Evolutionary conservation across 441 rosid species (phyloP).

Genomic region (Jatropha multifida): DNA sequence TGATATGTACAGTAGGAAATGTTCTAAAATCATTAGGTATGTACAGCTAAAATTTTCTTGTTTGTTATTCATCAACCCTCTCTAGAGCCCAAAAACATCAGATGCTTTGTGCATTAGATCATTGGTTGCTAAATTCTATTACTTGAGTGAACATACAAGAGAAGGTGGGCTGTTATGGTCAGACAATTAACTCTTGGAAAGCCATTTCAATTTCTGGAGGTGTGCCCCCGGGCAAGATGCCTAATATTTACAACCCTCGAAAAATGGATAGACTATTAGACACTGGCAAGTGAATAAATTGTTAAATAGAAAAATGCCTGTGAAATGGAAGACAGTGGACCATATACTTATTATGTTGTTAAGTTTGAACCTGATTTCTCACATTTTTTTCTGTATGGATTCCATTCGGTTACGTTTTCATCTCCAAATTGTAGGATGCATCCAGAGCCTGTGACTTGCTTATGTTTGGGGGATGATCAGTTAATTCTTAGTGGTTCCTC

Average conservation of each 20-base stretch:
- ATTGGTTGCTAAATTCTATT: background rate
- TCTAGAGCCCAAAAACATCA: no score
- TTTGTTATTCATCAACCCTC: no score
- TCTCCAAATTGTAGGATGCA: constrained; percentile 60
- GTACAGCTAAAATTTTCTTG: background rate
- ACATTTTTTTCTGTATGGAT: background rate
- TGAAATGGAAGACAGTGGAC: background rate
- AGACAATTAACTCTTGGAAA: background rate
- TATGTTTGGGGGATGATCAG: constrained; percentile 67
- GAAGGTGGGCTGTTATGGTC: constrained; percentile 6
- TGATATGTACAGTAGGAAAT: constrained; percentile 86
- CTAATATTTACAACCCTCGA: no score
- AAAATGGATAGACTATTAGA: background rate
- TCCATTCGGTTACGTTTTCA: constrained; percentile 6
- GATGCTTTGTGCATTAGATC: no score
- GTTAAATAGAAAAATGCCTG: background rate
- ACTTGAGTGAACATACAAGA: background rate
- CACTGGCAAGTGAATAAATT: background rate
- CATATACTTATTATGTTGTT: background rate
- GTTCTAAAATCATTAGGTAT: constrained; percentile 75
- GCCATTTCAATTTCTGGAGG: background rate
- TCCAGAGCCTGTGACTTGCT: constrained; percentile 68
- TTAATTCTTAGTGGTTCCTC: constrained; percentile 68
- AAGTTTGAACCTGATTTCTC: constrained; percentile 1
- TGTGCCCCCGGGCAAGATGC: no score